These are phyloP conservation scores for Arthroderma sp. DNA, from an alignment of 2,329 filamentous ascomycete species.

Conservation along the genomic window DNA sequence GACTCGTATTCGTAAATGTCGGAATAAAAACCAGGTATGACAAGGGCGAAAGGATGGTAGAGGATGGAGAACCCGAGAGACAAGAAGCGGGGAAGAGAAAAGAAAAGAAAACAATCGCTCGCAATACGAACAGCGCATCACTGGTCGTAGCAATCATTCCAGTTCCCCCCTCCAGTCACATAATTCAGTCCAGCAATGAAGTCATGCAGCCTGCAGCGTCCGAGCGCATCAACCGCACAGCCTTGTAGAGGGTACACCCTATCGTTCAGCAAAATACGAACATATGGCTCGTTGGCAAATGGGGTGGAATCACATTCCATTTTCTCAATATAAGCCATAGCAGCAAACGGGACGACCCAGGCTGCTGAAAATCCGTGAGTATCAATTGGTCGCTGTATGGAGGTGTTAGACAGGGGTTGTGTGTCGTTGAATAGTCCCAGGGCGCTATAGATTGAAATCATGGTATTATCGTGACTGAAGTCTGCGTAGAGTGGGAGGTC, in stretches of 20 bases:
- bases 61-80: no score
- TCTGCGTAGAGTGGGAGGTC: constrained; percentile 62
- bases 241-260: constrained; percentile 58
- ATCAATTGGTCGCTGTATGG: constrained; percentile 35
- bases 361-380: constrained; percentile 59
- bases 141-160: constrained; percentile 47
- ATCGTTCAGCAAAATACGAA: constrained; percentile 73
- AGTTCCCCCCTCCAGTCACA: constrained; percentile 57
- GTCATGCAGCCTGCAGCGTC: constrained; percentile 53
- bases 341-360: constrained; percentile 72
- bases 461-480: constrained; percentile 84
- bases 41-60: no score
- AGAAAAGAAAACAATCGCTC: no score
- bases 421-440: constrained; percentile 65
- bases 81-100: no score
- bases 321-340: constrained; percentile 76
- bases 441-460: constrained; percentile 63
- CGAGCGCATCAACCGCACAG: constrained; percentile 57
- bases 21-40: no score
- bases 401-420: constrained; percentile 38
- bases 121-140: no score
- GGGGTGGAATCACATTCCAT: constrained; percentile 47
- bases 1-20: no score
- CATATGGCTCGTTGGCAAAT: constrained; percentile 46
- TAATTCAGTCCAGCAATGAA: constrained; percentile 69